phyloP scores from a whole-genome alignment of 1,284 basidiomycete species.

The Pterulicium gracile region DNA sequence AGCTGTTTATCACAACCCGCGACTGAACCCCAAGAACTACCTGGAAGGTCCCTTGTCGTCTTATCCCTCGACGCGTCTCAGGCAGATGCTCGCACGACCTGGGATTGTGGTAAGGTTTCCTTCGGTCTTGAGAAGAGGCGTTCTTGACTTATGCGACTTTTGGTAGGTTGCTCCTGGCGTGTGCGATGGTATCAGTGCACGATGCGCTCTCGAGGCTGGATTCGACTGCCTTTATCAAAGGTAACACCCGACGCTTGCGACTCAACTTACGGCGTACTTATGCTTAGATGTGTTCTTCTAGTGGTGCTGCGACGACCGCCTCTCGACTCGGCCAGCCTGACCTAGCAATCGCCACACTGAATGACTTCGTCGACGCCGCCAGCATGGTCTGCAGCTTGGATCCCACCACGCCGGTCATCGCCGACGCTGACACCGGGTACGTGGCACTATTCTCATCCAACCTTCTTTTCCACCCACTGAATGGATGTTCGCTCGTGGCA shows the following conservation, averaged over 20 bases:
- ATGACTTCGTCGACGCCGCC: constrained; percentile 2
- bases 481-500: too few species aligned
- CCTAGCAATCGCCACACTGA: neutral
- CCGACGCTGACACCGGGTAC: constrained; percentile 72
- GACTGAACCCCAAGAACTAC: constrained; percentile 58
- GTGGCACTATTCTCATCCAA: constrained; percentile 3
- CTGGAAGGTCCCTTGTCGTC: constrained; percentile 55
- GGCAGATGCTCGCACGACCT: constrained; percentile 66
- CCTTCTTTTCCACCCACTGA: neutral
- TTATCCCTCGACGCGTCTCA: constrained; percentile 59
- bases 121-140: neutral
- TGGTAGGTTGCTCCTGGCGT: constrained; percentile 63
- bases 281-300: constrained; percentile 10
- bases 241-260: too few species aligned
- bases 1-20: constrained; percentile 40
- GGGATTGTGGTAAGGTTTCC: constrained; percentile 54
- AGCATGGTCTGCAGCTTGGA: constrained; percentile 58
- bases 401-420: constrained; percentile 61
- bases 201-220: constrained; percentile 68
- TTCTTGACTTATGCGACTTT: neutral
- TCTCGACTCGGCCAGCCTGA: constrained; percentile 20
- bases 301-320: constrained; percentile 70
- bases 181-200: constrained; percentile 73
- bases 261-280: neutral
- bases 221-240: constrained; percentile 70